A percentile compares a stretch with the other conserved stretches of the same genome.
Conservation (phyloP, 1,139 yeast genomes). For the Taiozyma sp. region DNA sequence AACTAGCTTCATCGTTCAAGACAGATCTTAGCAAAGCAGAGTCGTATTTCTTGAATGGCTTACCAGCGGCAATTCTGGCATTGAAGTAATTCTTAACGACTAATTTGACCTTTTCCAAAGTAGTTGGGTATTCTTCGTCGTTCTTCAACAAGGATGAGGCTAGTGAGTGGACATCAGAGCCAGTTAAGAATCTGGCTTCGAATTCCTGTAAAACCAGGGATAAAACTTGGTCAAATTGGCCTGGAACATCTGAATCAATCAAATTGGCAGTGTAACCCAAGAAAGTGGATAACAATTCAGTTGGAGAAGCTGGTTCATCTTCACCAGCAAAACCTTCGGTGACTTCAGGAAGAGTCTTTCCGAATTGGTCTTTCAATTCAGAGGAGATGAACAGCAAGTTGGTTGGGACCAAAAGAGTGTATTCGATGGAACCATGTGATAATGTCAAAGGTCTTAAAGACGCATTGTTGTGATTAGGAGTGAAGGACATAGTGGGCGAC, state of each 20-base stretch:
- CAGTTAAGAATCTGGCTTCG: conserved; percentile 67
- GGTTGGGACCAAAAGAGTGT: conserved; percentile 82
- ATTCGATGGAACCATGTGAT: conserved; percentile 82
- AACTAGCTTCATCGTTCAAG: conserved; percentile 47
- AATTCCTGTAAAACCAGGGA: conserved; percentile 72
- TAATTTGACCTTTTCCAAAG: conserved; percentile 61
- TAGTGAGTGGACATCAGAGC: conserved; percentile 83
- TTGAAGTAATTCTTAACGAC: conserved; percentile 68
- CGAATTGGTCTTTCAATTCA: conserved; percentile 83
- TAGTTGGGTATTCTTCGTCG: conserved; percentile 51
- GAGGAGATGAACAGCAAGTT: conserved; percentile 73
- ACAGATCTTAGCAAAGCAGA: conserved; percentile 64
- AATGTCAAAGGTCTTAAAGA: conserved; percentile 74
- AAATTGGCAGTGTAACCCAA: conserved; percentile 70
- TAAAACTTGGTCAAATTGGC: conserved; percentile 66
- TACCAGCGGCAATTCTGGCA: conserved; percentile 44
- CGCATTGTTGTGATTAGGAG: conserved; percentile 26
- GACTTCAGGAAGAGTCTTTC: conserved; percentile 67
- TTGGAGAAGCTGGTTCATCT: conserved; percentile 83
- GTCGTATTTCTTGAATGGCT: conserved; percentile 49
- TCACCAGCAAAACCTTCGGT: conserved; percentile 85
- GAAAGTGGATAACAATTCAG: conserved; percentile 81
- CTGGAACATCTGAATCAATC: conserved; percentile 44
- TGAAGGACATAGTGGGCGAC: conserved; percentile 16
- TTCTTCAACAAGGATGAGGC: conserved; percentile 61